A percentile compares a stretch with the other conserved stretches of the same genome.
phyloP scores from a whole-genome alignment of 768 basidiomycete genomes.

The Cystofilobasidium ferigula region DNA sequence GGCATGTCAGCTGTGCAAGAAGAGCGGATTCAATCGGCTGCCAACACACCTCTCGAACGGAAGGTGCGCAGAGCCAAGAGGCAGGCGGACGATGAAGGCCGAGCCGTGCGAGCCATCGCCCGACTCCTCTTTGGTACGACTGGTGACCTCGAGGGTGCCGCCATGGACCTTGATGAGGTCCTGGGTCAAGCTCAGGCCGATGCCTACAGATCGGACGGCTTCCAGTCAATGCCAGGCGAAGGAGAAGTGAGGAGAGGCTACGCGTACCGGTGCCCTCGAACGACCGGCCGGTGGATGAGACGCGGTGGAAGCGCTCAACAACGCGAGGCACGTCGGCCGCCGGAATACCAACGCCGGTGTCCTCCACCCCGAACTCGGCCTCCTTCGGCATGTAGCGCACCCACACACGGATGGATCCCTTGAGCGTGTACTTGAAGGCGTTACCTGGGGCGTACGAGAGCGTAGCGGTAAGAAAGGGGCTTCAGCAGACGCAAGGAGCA shows the following conservation, averaged over 20 bases:
- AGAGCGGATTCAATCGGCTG: no score
- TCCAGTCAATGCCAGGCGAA: background rate
- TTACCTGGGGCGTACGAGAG: slow-evolving; percentile 27
- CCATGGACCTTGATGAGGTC: slow-evolving; percentile 41
- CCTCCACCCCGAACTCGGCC: slow-evolving; percentile 37
- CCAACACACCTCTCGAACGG: slow-evolving; percentile 27
- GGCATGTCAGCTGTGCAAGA: no score
- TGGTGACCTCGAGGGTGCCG: slow-evolving; percentile 36
- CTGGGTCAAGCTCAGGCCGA: slow-evolving; percentile 37
- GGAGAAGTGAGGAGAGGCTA: background rate
- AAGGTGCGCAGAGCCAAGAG: slow-evolving; percentile 38
- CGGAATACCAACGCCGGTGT: slow-evolving; percentile 42
- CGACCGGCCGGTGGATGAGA: slow-evolving; percentile 36
- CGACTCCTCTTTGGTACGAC: slow-evolving; percentile 33
- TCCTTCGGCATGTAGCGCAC: slow-evolving; percentile 31
- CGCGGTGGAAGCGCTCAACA: slow-evolving; percentile 41
- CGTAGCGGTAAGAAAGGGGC: slow-evolving; percentile 24
- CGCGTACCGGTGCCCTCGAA: slow-evolving; percentile 32
- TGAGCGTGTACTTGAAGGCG: slow-evolving; percentile 35
- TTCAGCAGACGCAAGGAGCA: background rate
- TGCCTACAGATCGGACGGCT: slow-evolving; percentile 32
- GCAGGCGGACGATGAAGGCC: slow-evolving; percentile 37
- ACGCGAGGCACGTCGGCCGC: slow-evolving; percentile 25
- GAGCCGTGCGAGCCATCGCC: slow-evolving; percentile 36
- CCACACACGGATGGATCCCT: slow-evolving; percentile 37